A percentile compares a stretch with the other conserved stretches of the same genome.
Conservation (phyloP, 805 yeast species). For the Hanseniaspora valbyensis region DNA sequence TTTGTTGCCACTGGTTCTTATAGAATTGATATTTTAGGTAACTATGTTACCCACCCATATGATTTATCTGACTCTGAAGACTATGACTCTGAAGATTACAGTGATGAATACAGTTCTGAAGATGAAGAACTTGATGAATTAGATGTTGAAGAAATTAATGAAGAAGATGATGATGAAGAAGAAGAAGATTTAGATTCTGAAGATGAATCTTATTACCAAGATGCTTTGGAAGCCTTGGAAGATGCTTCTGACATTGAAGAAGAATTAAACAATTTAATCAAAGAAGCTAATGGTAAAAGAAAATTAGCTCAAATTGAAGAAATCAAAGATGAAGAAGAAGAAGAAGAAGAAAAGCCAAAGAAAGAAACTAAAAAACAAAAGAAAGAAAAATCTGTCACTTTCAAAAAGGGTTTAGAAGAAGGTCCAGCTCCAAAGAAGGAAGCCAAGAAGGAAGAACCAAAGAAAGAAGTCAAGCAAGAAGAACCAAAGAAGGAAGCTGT, state of each 20-base stretch:
- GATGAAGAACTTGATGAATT: slow-evolving; percentile 32
- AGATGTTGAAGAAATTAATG: slow-evolving; percentile 50
- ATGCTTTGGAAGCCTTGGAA: slow-evolving; percentile 52
- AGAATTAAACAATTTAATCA: slow-evolving; percentile 64
- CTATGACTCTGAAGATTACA: slow-evolving; percentile 37
- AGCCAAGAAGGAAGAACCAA: slow-evolving; percentile 20
- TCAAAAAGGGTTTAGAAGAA: slow-evolving; percentile 83
- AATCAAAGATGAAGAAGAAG: slow-evolving; percentile 25
- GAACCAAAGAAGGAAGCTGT: slow-evolving; percentile 16
- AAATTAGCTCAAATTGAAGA: slow-evolving; percentile 29
- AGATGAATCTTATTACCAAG: slow-evolving; percentile 33
- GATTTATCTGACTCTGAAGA: slow-evolving; percentile 45
- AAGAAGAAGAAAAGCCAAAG: slow-evolving; percentile 22
- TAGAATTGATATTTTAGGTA: slow-evolving; percentile 85
- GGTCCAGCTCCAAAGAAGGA: slow-evolving; percentile 60
- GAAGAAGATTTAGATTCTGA: slow-evolving; percentile 26
- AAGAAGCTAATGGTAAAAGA: slow-evolving; percentile 34
- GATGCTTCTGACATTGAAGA: slow-evolving; percentile 60
- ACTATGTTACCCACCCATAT: slow-evolving; percentile 91
- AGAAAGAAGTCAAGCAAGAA: slow-evolving; percentile 22
- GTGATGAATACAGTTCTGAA: slow-evolving; percentile 31
- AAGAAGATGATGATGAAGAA: slow-evolving; percentile 72
- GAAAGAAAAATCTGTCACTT: slow-evolving; percentile 69
- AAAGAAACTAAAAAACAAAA: slow-evolving; percentile 30
- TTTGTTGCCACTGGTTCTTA: slow-evolving; percentile 95